Evolutionary conservation across 2,329 filamentous ascomycete genomes (phyloP).

Genomic region (Monilinia vaccinii-corymbosi): DNA sequence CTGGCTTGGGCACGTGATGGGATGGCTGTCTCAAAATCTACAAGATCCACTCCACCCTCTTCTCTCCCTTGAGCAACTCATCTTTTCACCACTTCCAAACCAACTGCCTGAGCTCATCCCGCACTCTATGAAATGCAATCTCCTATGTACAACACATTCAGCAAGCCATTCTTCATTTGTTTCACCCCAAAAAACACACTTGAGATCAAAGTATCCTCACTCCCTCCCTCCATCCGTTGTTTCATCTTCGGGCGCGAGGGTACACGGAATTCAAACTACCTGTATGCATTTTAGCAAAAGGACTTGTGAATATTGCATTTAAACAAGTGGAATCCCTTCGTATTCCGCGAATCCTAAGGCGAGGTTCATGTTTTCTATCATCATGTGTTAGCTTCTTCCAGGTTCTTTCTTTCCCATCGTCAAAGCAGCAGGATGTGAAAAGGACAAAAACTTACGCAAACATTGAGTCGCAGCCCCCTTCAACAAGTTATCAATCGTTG

Average conservation of each 20-base stretch:
- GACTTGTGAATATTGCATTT: constrained; percentile 9
- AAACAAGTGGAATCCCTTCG: constrained; percentile 63
- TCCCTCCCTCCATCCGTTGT: neutral
- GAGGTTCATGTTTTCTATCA: constrained; percentile 80
- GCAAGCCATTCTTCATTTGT: no score
- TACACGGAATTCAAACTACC: constrained; percentile 9
- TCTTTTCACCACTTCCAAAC: neutral
- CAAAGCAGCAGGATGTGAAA: constrained; percentile 8
- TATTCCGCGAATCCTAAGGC: constrained; percentile 84
- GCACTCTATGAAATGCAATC: neutral
- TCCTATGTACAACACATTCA: neutral
- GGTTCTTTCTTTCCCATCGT: neutral
- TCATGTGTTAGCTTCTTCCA: neutral
- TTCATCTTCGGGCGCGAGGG: constrained; percentile 1
- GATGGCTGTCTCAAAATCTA: neutral
- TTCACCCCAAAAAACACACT: neutral
- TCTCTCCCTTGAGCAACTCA: no score
- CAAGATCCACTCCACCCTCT: neutral
- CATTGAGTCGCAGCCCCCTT: constrained; percentile 93
- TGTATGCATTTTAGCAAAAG: constrained; percentile 4
- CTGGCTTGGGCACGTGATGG: neutral
- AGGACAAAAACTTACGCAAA: constrained; percentile 55
- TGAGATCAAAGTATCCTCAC: neutral
- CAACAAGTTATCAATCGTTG: constrained; percentile 85
- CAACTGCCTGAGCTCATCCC: neutral